Evolutionary conservation across 176 grass and related monocot species (phyloP).

Genomic region (Aechmea fasciata): DNA sequence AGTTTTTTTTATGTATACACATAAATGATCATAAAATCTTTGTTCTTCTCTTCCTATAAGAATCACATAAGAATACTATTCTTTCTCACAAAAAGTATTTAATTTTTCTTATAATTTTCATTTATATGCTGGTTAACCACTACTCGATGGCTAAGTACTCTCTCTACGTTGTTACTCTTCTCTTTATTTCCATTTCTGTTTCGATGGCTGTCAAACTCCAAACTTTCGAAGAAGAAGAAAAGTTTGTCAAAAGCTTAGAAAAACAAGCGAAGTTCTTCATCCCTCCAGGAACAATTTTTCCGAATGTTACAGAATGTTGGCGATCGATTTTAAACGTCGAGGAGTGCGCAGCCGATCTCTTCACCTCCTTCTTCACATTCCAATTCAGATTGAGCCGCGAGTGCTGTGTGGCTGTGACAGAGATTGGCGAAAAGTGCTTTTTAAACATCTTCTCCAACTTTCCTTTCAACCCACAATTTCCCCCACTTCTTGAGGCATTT

Average conservation of each 20-base stretch:
- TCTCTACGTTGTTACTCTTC: too few species aligned
- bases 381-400: not conserved
- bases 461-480: not conserved
- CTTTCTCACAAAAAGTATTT: too few species aligned
- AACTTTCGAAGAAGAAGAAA: too few species aligned
- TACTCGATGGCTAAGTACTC: too few species aligned
- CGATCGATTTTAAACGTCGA: not conserved
- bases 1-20: too few species aligned
- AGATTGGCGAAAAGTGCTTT: not conserved
- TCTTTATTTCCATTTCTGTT: too few species aligned
- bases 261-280: not conserved
- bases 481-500: not conserved
- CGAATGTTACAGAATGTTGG: not conserved
- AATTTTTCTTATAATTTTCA: too few species aligned
- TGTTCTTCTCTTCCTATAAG: too few species aligned
- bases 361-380: not conserved
- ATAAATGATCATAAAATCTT: too few species aligned
- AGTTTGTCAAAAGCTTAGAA: not conserved
- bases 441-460: not conserved
- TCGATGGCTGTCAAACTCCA: too few species aligned
- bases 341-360: not conserved
- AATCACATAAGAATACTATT: too few species aligned
- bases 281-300: not conserved
- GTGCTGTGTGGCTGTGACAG: not conserved
- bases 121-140: too few species aligned